phyloP scores from a whole-genome alignment of 192 early-diverging fungal genomes.

The Glomus cerebriforme region DNA sequence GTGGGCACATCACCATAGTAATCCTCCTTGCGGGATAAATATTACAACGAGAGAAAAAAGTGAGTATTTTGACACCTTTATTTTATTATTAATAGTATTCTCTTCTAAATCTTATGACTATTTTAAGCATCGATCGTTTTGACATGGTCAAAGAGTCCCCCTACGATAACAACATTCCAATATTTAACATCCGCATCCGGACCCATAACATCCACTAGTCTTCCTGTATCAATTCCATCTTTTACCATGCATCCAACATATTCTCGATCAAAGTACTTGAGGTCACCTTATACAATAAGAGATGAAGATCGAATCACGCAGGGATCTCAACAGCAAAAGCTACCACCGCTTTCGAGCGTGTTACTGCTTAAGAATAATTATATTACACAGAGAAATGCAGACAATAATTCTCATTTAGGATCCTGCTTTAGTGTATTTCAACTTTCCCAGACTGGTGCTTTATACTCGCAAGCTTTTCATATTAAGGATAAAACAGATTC shows the following conservation, averaged over 20 bases:
- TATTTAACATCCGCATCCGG: neutral
- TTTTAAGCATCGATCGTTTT: conserved; percentile 5
- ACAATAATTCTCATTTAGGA: neutral
- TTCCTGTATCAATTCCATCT: conserved; percentile 8
- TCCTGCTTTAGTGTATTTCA: conserved; percentile 4
- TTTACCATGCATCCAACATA: conserved; percentile 10
- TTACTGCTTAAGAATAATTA: neutral
- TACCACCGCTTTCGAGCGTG: conserved; percentile 15
- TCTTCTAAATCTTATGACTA: neutral
- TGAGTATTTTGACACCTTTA: neutral
- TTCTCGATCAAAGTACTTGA: conserved; percentile 2
- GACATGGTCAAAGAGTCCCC: conserved; percentile 11
- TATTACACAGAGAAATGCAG: neutral
- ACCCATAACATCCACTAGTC: neutral
- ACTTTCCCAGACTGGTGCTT: conserved; percentile 23
- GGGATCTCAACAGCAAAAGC: neutral
- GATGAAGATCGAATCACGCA: neutral
- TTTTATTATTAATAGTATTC: neutral
- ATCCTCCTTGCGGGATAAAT: neutral
- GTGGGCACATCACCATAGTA: conserved; percentile 5
- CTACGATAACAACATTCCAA: conserved; percentile 13
- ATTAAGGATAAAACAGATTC: neutral
- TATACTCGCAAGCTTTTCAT: conserved; percentile 9
- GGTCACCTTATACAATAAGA: neutral
- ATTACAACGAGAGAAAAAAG: conserved; percentile 12